phyloP scores from a whole-genome alignment of 2,329 filamentous ascomycete genomes.

The Alternaria arborescens region DNA sequence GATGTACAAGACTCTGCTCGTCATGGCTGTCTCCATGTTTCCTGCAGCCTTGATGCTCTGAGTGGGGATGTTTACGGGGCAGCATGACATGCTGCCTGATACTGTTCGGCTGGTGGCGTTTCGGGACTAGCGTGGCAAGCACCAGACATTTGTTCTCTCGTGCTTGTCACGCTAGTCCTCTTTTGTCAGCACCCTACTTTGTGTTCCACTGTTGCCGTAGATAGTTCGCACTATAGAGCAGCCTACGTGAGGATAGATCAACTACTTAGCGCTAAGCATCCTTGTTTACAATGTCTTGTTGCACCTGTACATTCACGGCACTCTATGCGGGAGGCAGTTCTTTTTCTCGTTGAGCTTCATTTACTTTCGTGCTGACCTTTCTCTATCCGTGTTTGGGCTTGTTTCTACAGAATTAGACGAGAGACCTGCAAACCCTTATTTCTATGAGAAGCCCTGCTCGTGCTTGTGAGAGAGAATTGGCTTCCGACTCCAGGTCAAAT shows the following conservation, averaged over 20 bases:
- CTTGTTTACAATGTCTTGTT: not conserved
- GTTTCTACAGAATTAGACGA: not conserved
- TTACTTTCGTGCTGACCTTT: not conserved
- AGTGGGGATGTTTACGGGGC: conserved; percentile 4
- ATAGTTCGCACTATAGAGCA: not conserved
- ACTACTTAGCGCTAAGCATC: not conserved
- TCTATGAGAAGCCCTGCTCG: not conserved
- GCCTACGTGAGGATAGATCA: not conserved
- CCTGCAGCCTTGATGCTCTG: conserved; percentile 11
- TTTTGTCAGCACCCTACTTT: not conserved
- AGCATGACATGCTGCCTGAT: conserved; percentile 8
- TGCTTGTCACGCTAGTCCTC: not conserved
- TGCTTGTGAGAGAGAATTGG: not conserved
- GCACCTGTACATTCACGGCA: not conserved
- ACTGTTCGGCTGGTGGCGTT: conserved; percentile 7
- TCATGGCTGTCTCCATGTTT: conserved; percentile 9
- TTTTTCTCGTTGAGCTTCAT: not conserved
- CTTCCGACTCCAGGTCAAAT: not conserved
- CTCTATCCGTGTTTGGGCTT: not conserved
- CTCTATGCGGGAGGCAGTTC: not conserved
- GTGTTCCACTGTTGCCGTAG: not conserved
- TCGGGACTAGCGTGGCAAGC: not conserved
- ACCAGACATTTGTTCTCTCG: not conserved
- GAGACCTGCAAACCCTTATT: not conserved
- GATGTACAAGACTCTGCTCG: conserved; percentile 6